These are phyloP conservation scores for Candolleomyces aberdarensis DNA, from an alignment of 768 basidiomycete genomes.

Conservation along the genomic window DNA sequence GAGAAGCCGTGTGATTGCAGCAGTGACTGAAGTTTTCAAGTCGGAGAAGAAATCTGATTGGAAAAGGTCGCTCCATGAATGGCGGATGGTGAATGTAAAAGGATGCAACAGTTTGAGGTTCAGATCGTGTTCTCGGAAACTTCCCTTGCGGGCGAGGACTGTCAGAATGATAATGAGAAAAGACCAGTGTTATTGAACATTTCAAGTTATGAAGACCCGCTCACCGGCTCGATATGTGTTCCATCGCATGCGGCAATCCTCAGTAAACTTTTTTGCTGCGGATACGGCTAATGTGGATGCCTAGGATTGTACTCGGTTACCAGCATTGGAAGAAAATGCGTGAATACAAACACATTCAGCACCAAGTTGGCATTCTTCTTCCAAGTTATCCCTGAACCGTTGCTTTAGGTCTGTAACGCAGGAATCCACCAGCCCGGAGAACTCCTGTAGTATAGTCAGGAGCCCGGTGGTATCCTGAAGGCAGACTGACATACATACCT, in stretches of 20 bases:
- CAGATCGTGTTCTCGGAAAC: slow-evolving; percentile 49
- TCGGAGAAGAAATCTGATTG: slow-evolving; percentile 51
- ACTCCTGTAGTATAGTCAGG: slow-evolving; percentile 33
- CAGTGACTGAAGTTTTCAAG: slow-evolving; percentile 37
- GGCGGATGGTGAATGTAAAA: slow-evolving; percentile 55
- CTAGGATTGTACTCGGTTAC: slow-evolving; percentile 13
- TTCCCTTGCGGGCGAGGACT: slow-evolving; percentile 51
- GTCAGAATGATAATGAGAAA: too few species aligned
- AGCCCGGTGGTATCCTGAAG: too few species aligned
- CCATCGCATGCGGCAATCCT: slow-evolving; percentile 62
- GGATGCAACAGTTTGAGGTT: slow-evolving; percentile 57
- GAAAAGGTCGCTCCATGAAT: slow-evolving; percentile 55
- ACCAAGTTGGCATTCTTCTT: slow-evolving; percentile 53
- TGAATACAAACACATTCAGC: slow-evolving; percentile 40
- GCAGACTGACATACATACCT: slow-evolving; percentile 24
- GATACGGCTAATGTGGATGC: slow-evolving; percentile 42
- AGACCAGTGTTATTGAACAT: background rate
- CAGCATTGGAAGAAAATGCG: too few species aligned
- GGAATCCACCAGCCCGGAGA: slow-evolving; percentile 40
- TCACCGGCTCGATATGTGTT: slow-evolving; percentile 53
- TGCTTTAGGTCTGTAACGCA: slow-evolving; percentile 45
- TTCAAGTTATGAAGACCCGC: slow-evolving; percentile 7
- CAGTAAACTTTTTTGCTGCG: slow-evolving; percentile 26
- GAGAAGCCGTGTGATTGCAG: slow-evolving; percentile 39
- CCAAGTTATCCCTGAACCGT: slow-evolving; percentile 49